Percentiles rank a stretch among this genome's conserved stretches.
These are phyloP conservation scores for Ustilago nuda DNA, from an alignment of 1,284 basidiomycete genomes.

Conservation along the genomic window DNA sequence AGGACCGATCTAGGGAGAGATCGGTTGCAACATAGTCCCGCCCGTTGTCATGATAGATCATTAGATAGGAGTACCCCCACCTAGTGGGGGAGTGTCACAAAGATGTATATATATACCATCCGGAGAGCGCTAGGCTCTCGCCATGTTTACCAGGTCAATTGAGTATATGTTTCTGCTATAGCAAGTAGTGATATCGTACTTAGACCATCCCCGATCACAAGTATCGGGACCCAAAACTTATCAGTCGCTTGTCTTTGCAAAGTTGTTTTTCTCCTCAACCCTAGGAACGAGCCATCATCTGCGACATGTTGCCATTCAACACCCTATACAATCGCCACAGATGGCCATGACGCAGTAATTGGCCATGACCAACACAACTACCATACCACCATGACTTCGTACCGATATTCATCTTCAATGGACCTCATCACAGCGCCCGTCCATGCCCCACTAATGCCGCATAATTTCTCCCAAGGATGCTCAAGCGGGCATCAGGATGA, in stretches of 20 bases:
- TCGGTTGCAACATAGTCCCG: too few relatives aligned
- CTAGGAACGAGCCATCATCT: background rate
- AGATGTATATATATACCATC: too few relatives aligned
- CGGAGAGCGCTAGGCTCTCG: too few relatives aligned
- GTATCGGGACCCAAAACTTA: too few relatives aligned
- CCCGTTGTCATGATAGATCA: too few relatives aligned
- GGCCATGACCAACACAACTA: background rate
- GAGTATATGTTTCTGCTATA: too few relatives aligned
- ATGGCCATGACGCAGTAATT: background rate
- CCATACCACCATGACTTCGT: slow-evolving; percentile 3
- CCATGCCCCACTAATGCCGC: slow-evolving; percentile 10
- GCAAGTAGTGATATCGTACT: too few relatives aligned
- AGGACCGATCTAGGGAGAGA: too few relatives aligned
- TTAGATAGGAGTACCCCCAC: too few relatives aligned
- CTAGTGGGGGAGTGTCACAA: too few relatives aligned
- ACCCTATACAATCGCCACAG: background rate
- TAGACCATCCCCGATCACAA: too few relatives aligned
- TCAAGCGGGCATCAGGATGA: slow-evolving; percentile 6
- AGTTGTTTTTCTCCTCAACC: background rate
- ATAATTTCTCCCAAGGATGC: slow-evolving; percentile 12
- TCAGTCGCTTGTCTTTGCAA: background rate
- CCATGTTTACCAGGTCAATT: too few relatives aligned
- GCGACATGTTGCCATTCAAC: background rate
- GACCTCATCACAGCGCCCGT: slow-evolving; percentile 3
- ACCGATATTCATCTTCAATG: background rate